Evolutionary conservation across 768 basidiomycete genomes (phyloP).

Genomic region (Paxillus ammoniavirescens): DNA sequence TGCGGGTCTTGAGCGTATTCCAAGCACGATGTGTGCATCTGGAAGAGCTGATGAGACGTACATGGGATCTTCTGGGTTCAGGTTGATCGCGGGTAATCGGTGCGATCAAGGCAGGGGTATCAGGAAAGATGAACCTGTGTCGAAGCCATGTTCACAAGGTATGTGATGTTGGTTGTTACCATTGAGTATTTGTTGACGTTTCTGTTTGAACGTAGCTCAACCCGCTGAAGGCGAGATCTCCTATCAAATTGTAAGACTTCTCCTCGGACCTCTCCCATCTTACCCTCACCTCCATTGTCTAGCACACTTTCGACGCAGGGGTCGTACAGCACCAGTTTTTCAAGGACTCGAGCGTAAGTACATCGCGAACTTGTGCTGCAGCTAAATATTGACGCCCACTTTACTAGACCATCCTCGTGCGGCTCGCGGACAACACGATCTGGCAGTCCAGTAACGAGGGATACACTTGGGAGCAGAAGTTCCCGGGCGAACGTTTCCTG

Average conservation of each 20-base stretch:
- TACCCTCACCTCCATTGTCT: constrained; percentile 10
- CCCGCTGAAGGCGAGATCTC: constrained; percentile 76
- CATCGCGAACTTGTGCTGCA: neutral
- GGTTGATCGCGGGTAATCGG: constrained; percentile 90
- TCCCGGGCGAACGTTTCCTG: constrained; percentile 63
- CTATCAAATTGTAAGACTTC: constrained; percentile 62
- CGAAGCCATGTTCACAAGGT: constrained; percentile 83
- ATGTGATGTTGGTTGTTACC: neutral
- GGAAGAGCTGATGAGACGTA: constrained; percentile 59
- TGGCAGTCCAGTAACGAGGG: constrained; percentile 98
- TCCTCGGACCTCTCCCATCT: neutral
- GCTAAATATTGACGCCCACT: neutral
- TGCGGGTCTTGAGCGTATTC: constrained; percentile 85
- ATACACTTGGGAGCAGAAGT: constrained; percentile 78
- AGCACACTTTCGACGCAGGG: constrained; percentile 67
- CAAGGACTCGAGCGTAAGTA: constrained; percentile 64
- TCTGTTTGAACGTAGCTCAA: constrained; percentile 49
- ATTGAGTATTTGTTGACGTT: neutral
- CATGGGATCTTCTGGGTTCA: constrained; percentile 86
- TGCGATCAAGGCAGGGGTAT: constrained; percentile 61
- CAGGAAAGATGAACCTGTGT: constrained; percentile 64
- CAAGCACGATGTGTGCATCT: constrained; percentile 62
- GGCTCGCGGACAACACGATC: constrained; percentile 69
- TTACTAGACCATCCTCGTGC: constrained; percentile 74
- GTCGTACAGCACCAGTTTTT: constrained; percentile 85